Conservation (phyloP, 768 basidiomycete genomes). For the Sarcodon sp. region DNA sequence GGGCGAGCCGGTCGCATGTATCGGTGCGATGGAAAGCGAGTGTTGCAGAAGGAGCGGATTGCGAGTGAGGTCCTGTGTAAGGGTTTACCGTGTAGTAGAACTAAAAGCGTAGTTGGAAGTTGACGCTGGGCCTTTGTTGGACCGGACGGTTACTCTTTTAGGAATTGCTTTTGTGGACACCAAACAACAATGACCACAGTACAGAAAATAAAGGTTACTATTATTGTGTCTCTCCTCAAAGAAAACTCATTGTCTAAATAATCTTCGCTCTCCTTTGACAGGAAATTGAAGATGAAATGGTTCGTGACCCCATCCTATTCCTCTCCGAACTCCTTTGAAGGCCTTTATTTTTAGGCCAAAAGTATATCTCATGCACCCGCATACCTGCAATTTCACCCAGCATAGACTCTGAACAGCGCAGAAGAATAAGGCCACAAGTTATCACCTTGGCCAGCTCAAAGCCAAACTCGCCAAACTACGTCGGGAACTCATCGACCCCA, state of each 20-base stretch:
- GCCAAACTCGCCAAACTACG: conserved; percentile 97
- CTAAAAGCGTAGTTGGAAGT: conserved; percentile 8
- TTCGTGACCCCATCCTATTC: conserved; percentile 22
- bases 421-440: conserved; percentile 94
- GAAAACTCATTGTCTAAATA: conserved; percentile 3
- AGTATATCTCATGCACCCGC: conserved; percentile 32
- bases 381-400: conserved; percentile 2
- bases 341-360: conserved; percentile 42
- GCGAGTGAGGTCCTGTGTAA: conserved; percentile 10
- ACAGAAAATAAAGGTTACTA: conserved; percentile 75
- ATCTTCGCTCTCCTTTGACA: conserved; percentile 12
- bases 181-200: conserved; percentile 63
- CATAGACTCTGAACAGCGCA: conserved; percentile 43
- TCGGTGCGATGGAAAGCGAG: conserved; percentile 4
- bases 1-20: conserved; percentile 44
- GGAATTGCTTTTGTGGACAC: conserved; percentile 2
- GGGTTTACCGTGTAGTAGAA: conserved; percentile 9
- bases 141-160: conserved; percentile 3
- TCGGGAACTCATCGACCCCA: conserved; percentile 79
- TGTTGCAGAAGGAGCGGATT: conserved; percentile 1
- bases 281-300: conserved; percentile 98
- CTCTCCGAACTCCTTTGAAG: conserved; percentile 5
- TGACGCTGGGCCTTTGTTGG: conserved; percentile 2
- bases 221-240: conserved; percentile 12
- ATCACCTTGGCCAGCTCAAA: conserved; percentile 93